Base-by-base conservation (phyloP, 129 eudicot species). In the Lactuca saligna region DNA sequence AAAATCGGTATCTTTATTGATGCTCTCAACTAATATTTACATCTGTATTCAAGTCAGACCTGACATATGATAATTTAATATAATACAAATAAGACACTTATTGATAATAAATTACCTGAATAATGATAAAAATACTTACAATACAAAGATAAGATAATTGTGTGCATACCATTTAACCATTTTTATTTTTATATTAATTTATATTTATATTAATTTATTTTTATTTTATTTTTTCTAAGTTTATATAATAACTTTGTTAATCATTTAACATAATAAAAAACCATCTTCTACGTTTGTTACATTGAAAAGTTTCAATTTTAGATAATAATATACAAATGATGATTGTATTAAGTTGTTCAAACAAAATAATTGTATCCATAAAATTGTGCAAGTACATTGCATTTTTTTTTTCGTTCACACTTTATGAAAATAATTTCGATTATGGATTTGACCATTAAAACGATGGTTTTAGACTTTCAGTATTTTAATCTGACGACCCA, bases 31-130 rank as follows among this genome's bases (percentile, higher is more conserved):
- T 2, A 57, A 29, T 8, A 57, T 10, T 4, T 56, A 39, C 31
- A 6, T 17, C 3, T 35, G 5, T 33, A 34, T 35, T 2, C 4
- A 1, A 25, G 57, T 70, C 57, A 42, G 57, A 70, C 12, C 17
- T 70, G 66, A 25, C 65, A 56, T 56, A 56, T 69, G 44, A 56
- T 69, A 69, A 69, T 69, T 69, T 69, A 56, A 56, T 56, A 69
- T 44, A 53, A 9, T 34, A 25, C 33, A 8, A 3, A 17, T 42
- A 16, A 3, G 15, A 57, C 42, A 70, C 44, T 42, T 5, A 29
- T 14, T 10, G 9, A 38, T 44, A 41, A 56, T 39, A 39, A 56
- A 69, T 37, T 62, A 37, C 1, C 8, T 17, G 8, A 37, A 14
- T 7, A 3, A 6, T 39, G 32, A 62, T 17, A 46, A 29, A 16